Conservation (phyloP, 129 eudicot genomes). For the Heracleum sosnowskyi region DNA sequence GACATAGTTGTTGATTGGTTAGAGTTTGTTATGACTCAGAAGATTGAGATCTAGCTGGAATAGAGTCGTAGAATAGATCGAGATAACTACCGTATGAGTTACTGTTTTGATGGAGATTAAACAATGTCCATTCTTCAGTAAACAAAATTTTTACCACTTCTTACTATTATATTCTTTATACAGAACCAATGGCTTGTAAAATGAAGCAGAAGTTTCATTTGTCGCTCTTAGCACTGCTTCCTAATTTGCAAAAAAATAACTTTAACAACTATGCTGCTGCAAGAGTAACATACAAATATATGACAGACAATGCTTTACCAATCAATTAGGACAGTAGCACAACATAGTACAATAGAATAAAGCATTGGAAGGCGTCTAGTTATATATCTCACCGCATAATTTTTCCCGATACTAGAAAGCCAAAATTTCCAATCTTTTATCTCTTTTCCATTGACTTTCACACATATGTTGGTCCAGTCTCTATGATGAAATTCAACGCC, state of each 20-base stretch:
- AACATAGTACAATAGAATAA: neutral
- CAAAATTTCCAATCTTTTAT: conserved; percentile 75
- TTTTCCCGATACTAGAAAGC: conserved; percentile 47
- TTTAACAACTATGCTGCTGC: neutral
- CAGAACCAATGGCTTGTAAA: no score
- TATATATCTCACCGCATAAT: conserved; percentile 47
- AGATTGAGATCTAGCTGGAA: neutral
- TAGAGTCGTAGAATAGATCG: neutral
- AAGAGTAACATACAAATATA: neutral
- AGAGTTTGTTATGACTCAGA: neutral
- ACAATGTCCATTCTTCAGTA: neutral
- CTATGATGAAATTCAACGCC: conserved; percentile 55
- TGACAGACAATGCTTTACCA: neutral
- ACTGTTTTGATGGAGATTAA: neutral
- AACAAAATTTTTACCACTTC: neutral
- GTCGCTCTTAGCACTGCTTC: neutral
- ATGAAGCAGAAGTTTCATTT: no score
- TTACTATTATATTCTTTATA: neutral
- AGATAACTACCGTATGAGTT: neutral
- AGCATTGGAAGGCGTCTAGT: neutral
- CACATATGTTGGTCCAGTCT: conserved; percentile 52
- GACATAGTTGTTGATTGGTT: neutral
- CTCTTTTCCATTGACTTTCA: conserved; percentile 46
- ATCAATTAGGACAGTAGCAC: neutral
- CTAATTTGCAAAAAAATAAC: neutral